Conservation (phyloP, 2,329 filamentous ascomycete genomes). For the Verticillium dahliae region DNA sequence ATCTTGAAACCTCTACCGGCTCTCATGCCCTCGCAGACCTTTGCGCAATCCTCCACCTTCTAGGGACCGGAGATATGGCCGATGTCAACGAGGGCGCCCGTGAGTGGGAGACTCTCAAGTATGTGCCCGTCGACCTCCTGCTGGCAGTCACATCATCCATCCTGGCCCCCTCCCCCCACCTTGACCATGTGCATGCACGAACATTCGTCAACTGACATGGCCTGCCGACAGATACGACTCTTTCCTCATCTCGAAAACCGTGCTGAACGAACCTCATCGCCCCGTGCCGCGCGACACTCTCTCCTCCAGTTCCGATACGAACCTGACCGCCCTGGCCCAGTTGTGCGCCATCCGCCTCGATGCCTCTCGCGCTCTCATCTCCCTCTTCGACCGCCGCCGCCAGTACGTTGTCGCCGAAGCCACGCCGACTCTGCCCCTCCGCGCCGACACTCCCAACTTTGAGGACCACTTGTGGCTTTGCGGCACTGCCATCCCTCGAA, state of each 20-base stretch:
- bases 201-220: neutral
- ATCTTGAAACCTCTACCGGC: no score
- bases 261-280: constrained; percentile 15
- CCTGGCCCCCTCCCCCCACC: neutral
- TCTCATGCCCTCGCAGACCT: neutral
- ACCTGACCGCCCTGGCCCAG: constrained; percentile 43
- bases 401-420: constrained; percentile 48
- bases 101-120: constrained; percentile 25
- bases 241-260: constrained; percentile 8
- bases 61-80: constrained; percentile 5
- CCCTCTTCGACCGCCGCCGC: constrained; percentile 39
- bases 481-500: constrained; percentile 21
- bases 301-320: constrained; percentile 24
- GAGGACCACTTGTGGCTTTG: constrained; percentile 16
- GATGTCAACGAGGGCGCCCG: constrained; percentile 18
- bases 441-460: constrained; percentile 15
- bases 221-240: constrained; percentile 10
- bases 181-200: no score
- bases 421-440: constrained; percentile 31
- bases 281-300: constrained; percentile 17
- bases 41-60: neutral
- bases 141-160: no score
- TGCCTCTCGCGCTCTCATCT: constrained; percentile 33
- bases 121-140: neutral
- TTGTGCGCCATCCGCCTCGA: constrained; percentile 36